phyloP scores from a whole-genome alignment of 2,329 filamentous ascomycete species.

The Endothia cerciana region DNA sequence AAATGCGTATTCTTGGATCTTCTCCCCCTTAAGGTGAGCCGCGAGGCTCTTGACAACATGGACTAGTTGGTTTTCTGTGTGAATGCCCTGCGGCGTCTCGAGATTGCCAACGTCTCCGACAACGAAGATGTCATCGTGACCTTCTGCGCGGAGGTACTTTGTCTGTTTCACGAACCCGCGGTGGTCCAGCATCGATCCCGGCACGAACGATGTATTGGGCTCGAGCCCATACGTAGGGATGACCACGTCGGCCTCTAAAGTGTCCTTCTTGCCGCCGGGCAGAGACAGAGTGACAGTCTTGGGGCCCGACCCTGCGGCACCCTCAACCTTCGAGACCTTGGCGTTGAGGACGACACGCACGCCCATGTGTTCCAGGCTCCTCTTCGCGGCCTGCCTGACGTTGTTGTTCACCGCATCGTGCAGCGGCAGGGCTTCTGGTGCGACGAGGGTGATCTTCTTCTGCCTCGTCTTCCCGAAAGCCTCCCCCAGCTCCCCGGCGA shows the following conservation, averaged over 20 bases:
- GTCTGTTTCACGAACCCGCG: constrained; percentile 34
- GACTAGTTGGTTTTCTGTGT: constrained; percentile 33
- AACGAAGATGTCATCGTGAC: constrained; percentile 37
- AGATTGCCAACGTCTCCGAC: constrained; percentile 38
- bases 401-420: constrained; percentile 36
- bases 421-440: constrained; percentile 45
- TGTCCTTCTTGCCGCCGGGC: constrained; percentile 31
- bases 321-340: constrained; percentile 36
- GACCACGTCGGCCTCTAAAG: constrained; percentile 48
- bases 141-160: constrained; percentile 34
- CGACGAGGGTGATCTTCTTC: constrained; percentile 53
- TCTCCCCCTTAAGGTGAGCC: constrained; percentile 29
- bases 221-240: constrained; percentile 51
- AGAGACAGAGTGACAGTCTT: constrained; percentile 26
- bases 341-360: constrained; percentile 20
- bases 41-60: constrained; percentile 34
- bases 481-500: constrained; percentile 55
- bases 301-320: constrained; percentile 37
- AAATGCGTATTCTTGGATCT: constrained; percentile 29
- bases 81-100: constrained; percentile 31
- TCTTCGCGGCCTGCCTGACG: constrained; percentile 45
- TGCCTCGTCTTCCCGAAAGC: constrained; percentile 46
- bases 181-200: constrained; percentile 34
- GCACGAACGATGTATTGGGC: constrained; percentile 47
- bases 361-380: constrained; percentile 45